Evolutionary conservation across 2,329 filamentous ascomycete species (phyloP).

Genomic region (Fusarium incarnatum): DNA sequence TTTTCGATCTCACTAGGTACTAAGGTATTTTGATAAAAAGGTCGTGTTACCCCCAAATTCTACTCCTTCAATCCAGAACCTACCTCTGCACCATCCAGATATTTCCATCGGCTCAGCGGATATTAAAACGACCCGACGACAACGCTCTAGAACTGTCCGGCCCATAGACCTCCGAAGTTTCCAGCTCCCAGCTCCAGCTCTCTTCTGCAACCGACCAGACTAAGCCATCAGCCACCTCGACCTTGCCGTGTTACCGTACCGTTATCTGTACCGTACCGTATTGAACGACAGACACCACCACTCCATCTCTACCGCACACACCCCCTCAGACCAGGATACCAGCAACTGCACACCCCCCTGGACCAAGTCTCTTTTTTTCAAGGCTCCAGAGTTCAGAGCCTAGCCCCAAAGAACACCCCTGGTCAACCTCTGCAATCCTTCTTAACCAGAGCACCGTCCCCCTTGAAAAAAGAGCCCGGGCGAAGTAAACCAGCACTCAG

Average conservation of each 20-base stretch:
- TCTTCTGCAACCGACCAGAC: constrained; percentile 36
- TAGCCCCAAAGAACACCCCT: constrained; percentile 15
- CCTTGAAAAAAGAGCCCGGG: constrained; percentile 20
- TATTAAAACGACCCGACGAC: background rate
- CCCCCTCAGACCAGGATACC: background rate
- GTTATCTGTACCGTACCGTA: constrained; percentile 6
- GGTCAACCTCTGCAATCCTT: constrained; percentile 26
- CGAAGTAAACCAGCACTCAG: constrained; percentile 20
- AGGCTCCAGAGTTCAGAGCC: constrained; percentile 38
- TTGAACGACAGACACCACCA: background rate
- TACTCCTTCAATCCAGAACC: constrained; percentile 7
- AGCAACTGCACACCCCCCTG: constrained; percentile 19
- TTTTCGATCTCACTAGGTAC: background rate
- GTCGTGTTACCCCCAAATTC: constrained; percentile 6
- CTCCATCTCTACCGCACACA: background rate
- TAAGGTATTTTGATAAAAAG: constrained; percentile 27
- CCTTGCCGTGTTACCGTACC: constrained; percentile 26
- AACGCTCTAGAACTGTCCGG: constrained; percentile 19
- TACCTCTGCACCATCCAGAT: constrained; percentile 1
- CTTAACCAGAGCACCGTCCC: constrained; percentile 30
- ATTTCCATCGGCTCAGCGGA: background rate
- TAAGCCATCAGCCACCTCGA: constrained; percentile 47
- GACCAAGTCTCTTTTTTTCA: constrained; percentile 27
- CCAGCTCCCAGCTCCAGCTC: background rate
- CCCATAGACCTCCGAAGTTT: background rate